These are phyloP conservation scores for Combretum micranthum DNA, from an alignment of 345 rosid species.

Conservation along the genomic window DNA sequence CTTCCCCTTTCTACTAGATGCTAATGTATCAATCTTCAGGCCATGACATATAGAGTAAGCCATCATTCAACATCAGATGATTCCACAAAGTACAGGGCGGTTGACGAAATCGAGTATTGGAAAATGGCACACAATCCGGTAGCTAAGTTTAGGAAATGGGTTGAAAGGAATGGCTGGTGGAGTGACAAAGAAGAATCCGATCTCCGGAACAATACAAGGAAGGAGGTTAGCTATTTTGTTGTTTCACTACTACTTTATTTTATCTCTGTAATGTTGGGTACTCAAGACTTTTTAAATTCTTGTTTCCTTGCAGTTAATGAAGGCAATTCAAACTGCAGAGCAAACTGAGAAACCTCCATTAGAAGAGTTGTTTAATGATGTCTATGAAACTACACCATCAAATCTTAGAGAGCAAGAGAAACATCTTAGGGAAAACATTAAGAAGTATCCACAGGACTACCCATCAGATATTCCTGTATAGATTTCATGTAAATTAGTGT, in stretches of 20 bases:
- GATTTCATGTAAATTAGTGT: neutral
- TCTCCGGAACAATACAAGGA: constrained; percentile 41
- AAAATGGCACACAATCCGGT: constrained; percentile 58
- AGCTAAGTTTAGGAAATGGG: constrained; percentile 56
- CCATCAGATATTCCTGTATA: constrained; percentile 48
- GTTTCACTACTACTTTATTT: neutral
- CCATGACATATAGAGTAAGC: constrained; percentile 67
- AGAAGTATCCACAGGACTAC: constrained; percentile 41
- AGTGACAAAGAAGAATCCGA: constrained; percentile 44
- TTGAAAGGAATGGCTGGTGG: constrained; percentile 75
- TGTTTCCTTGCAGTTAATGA: constrained; percentile 32
- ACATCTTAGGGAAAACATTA: constrained; percentile 38
- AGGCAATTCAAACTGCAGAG: constrained; percentile 69
- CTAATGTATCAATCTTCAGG: constrained; percentile 19
- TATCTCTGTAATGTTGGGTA: too few species aligned
- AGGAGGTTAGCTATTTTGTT: constrained; percentile 27
- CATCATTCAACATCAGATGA: constrained; percentile 90
- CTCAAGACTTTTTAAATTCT: too few species aligned
- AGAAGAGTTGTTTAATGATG: constrained; percentile 50
- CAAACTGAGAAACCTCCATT: constrained; percentile 48
- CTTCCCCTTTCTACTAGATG: too few species aligned
- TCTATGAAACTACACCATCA: constrained; percentile 47
- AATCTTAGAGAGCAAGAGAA: constrained; percentile 59
- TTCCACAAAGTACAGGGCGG: constrained; percentile 63
- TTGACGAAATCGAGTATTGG: constrained; percentile 65